Evolutionary conservation across 371 early-diverging fungal species (phyloP).

Genomic region (Mucor lusitanicus): DNA sequence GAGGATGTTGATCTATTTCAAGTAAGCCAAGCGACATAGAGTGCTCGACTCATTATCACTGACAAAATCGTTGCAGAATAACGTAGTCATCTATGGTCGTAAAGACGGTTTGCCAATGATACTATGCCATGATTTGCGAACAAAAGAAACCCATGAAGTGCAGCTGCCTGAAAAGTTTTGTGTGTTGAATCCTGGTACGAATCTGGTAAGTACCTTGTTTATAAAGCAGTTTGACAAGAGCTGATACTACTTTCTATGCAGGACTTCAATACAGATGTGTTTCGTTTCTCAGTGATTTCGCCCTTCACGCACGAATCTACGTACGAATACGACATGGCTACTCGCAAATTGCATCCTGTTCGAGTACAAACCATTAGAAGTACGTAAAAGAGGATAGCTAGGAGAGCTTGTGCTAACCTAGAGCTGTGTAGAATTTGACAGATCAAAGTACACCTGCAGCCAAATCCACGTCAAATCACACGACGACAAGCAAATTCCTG

Average conservation of each 20-base stretch:
- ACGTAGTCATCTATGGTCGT: conserved; percentile 64
- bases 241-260: conserved; percentile 7
- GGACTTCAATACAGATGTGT: conserved; percentile 68
- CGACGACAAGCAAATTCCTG: conserved; percentile 59
- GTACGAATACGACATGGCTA: conserved; percentile 70
- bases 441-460: conserved; percentile 51
- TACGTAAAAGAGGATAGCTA: conserved; percentile 8
- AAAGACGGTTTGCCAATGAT: conserved; percentile 64
- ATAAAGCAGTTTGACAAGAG: background rate
- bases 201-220: conserved; percentile 45
- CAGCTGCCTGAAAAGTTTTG: conserved; percentile 64
- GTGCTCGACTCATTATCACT: too few species aligned
- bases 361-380: conserved; percentile 56
- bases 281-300: conserved; percentile 68
- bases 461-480: conserved; percentile 53
- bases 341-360: conserved; percentile 44
- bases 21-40: conserved; percentile 28
- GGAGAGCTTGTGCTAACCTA: background rate
- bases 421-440: conserved; percentile 48
- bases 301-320: conserved; percentile 73
- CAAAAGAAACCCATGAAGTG: conserved; percentile 49
- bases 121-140: conserved; percentile 52
- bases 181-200: conserved; percentile 64
- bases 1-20: conserved; percentile 85
- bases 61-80: conserved; percentile 33